phyloP scores from a whole-genome alignment of 345 rosid species.

The Clausena lansium region DNA sequence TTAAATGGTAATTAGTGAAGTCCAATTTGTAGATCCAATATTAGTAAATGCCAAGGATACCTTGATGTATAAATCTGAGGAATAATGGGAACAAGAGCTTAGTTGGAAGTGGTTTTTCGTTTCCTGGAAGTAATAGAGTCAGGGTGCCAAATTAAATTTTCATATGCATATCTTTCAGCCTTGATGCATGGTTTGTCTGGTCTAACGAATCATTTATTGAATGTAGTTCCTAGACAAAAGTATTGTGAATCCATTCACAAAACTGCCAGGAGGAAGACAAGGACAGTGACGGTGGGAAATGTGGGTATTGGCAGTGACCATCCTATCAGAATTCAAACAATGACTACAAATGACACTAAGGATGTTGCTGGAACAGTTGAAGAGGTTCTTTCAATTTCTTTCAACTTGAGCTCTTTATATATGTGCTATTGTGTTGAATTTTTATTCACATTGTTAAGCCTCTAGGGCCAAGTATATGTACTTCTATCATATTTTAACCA shows the following conservation, averaged over 20 bases:
- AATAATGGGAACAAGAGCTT: not conserved
- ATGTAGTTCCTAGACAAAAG: constrained; percentile 87
- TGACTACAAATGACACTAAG: constrained; percentile 93
- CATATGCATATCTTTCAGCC: constrained; percentile 2
- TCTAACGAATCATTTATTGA: constrained; percentile 20
- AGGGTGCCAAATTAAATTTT: not conserved
- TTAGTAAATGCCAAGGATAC: not conserved
- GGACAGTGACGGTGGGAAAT: constrained; percentile 94
- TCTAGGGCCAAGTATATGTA: not conserved
- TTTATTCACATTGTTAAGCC: not conserved
- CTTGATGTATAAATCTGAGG: not conserved
- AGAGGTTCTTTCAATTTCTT: constrained; percentile 48
- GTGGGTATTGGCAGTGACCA: constrained; percentile 91
- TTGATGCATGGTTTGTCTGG: not conserved
- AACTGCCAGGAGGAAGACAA: constrained; percentile 86
- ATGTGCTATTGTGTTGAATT: constrained; percentile 2
- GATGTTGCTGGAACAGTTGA: constrained; percentile 92
- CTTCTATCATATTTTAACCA: not conserved
- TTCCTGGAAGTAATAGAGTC: not conserved
- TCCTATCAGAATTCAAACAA: constrained; percentile 92
- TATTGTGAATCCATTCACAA: constrained; percentile 86
- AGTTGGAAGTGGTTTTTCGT: not conserved
- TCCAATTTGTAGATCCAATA: not conserved
- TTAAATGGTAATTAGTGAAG: not conserved
- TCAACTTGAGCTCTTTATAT: constrained; percentile 2